phyloP scores from a whole-genome alignment of 2,329 filamentous ascomycete species.

The Leptographium flavum region DNA sequence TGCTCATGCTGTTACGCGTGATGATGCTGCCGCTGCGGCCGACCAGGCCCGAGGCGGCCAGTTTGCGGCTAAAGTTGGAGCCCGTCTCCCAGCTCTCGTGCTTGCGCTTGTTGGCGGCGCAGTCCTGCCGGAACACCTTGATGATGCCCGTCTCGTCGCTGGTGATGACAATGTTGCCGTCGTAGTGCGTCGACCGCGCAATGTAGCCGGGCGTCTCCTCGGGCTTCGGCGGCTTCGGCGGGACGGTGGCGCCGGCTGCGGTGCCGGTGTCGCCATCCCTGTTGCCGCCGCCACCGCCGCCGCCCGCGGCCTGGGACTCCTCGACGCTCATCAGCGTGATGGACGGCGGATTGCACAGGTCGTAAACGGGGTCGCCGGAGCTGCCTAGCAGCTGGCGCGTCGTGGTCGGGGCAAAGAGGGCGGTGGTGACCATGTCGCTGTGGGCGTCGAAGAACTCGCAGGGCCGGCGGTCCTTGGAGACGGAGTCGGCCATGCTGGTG shows the following conservation, averaged over 20 bases:
- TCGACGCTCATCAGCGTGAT: constrained; percentile 65
- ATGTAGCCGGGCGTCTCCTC: constrained; percentile 66
- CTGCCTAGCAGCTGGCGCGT: constrained; percentile 64
- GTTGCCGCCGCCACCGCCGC: no score
- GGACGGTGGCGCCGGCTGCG: no score
- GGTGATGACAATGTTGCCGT: constrained; percentile 84
- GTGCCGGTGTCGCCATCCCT: no score
- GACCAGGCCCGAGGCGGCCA: constrained; percentile 43
- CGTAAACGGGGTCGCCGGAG: constrained; percentile 87
- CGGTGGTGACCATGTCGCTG: constrained; percentile 75
- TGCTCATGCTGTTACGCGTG: constrained; percentile 36
- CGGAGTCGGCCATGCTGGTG: constrained; percentile 40
- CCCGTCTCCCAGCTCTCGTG: constrained; percentile 65
- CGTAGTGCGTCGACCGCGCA: constrained; percentile 57
- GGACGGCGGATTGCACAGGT: constrained; percentile 88
- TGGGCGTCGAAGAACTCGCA: constrained; percentile 88
- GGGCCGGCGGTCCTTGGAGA: constrained; percentile 64
- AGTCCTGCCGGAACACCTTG: constrained; percentile 93
- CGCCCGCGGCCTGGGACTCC: constrained; percentile 31
- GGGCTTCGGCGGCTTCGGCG: constrained; percentile 18
- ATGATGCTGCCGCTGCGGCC: constrained; percentile 42
- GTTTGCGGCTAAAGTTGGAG: constrained; percentile 59
- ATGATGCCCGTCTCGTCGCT: constrained; percentile 79
- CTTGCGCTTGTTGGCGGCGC: constrained; percentile 65
- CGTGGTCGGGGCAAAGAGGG: constrained; percentile 66